phyloP scores from a whole-genome alignment of 139 green algal genomes.

The Limnomonas spitsbergensis region DNA sequence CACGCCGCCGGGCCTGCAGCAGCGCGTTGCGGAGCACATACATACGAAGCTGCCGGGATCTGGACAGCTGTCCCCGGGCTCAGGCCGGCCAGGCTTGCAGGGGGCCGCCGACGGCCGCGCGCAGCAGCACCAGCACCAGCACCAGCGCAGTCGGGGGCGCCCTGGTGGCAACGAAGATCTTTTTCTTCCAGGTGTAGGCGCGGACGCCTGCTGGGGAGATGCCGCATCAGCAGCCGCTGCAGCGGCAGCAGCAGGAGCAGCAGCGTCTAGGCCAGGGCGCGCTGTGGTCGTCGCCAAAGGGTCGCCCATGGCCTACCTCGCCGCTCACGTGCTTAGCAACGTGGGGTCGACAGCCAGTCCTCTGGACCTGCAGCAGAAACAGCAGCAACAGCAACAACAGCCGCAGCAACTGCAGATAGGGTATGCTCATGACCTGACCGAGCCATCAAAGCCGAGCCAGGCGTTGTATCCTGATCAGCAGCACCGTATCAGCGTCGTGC shows the following conservation, averaged over 20 bases:
- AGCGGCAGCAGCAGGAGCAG: too few species aligned
- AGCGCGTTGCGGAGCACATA: background rate
- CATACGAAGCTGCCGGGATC: background rate
- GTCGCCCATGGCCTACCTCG: background rate
- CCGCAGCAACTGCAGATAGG: too few species aligned
- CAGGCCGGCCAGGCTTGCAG: background rate
- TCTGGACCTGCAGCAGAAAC: too few species aligned
- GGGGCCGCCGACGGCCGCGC: too few species aligned
- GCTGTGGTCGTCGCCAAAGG: conserved; percentile 6
- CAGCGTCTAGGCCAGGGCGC: background rate
- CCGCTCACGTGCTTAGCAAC: background rate
- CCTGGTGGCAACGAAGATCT: too few species aligned
- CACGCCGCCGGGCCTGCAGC: too few species aligned
- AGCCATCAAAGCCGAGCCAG: too few species aligned
- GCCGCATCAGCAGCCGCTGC: background rate
- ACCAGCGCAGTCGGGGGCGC: background rate
- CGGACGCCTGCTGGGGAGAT: too few species aligned
- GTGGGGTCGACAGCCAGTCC: background rate
- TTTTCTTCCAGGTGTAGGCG: too few species aligned
- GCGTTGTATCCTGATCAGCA: background rate
- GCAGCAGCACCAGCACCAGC: background rate
- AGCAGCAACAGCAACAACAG: too few species aligned
- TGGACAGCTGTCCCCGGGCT: too few species aligned
- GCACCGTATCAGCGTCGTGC: background rate
- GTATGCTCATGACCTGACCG: too few species aligned